Conservation (phyloP, 306 rosid genomes). For the Cyamopsis tetragonoloba region DNA sequence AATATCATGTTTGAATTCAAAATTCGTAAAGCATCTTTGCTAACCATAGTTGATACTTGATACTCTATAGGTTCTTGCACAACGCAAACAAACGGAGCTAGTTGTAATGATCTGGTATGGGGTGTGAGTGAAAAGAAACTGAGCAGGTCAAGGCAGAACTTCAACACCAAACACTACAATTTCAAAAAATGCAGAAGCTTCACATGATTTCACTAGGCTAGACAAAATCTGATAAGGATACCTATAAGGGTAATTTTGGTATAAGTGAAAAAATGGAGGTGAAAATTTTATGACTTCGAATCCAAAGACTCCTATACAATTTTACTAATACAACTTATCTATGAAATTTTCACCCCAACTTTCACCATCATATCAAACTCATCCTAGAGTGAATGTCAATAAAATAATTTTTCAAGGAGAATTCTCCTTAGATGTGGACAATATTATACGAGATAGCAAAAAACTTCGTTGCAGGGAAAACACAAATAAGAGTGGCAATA, state of each 20-base stretch:
- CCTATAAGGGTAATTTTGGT: background rate
- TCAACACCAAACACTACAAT: background rate
- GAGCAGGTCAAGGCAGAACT: background rate
- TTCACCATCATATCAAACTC: background rate
- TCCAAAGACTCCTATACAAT: background rate
- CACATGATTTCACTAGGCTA: background rate
- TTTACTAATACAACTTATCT: background rate
- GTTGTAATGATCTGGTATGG: background rate
- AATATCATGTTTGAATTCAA: background rate
- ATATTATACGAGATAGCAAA: background rate
- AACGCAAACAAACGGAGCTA: background rate
- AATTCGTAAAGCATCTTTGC: background rate
- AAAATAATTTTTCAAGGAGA: background rate
- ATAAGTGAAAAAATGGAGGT: background rate
- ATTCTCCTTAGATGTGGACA: background rate
- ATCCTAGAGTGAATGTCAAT: background rate
- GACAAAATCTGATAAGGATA: background rate
- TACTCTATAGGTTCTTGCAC: background rate
- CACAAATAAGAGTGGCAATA: background rate
- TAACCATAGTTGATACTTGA: background rate
- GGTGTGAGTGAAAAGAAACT: background rate
- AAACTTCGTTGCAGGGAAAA: background rate
- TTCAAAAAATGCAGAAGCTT: background rate
- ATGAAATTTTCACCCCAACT: background rate
- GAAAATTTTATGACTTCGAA: background rate